A percentile compares a stretch with the other conserved stretches of the same genome.
phyloP scores from a whole-genome alignment of 352 stramenopile genomes.

The Phytophthora cajani region DNA sequence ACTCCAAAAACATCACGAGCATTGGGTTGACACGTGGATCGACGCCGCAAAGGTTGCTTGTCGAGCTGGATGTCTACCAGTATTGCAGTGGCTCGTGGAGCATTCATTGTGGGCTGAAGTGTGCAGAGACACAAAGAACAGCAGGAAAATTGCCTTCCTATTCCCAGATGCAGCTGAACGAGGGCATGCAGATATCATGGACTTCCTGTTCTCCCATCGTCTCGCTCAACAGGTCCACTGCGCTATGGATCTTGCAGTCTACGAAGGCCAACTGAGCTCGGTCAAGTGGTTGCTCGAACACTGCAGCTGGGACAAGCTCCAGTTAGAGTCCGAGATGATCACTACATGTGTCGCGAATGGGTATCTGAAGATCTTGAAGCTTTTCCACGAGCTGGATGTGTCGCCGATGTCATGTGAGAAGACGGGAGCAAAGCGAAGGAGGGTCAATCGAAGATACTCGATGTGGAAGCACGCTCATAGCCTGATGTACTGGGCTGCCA shows the following conservation, averaged over 20 bases:
- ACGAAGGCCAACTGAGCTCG: not conserved
- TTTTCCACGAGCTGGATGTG: not conserved
- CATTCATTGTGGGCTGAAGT: not conserved
- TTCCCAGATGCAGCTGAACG: not conserved
- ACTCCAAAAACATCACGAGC: not conserved
- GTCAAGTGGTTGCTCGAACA: not conserved
- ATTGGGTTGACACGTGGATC: not conserved
- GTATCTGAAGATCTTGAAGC: not conserved
- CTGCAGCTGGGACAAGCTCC: not conserved
- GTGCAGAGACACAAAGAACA: not conserved
- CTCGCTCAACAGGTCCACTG: not conserved
- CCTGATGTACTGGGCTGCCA: not conserved
- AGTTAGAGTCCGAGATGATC: not conserved
- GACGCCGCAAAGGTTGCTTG: not conserved
- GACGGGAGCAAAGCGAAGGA: not conserved
- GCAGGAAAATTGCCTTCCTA: not conserved
- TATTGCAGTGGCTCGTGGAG: not conserved
- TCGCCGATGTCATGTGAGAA: not conserved
- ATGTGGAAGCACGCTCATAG: not conserved
- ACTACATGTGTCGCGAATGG: not conserved
- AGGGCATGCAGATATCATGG: not conserved
- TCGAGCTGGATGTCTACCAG: not conserved
- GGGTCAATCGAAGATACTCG: not conserved
- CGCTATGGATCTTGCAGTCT: not conserved
- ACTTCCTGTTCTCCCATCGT: not conserved